Evolutionary conservation across 177 flowering plant genomes (phyloP), one percentile per base, ranked within the genome.

Genomic region (Telopea speciosissima): DNA sequence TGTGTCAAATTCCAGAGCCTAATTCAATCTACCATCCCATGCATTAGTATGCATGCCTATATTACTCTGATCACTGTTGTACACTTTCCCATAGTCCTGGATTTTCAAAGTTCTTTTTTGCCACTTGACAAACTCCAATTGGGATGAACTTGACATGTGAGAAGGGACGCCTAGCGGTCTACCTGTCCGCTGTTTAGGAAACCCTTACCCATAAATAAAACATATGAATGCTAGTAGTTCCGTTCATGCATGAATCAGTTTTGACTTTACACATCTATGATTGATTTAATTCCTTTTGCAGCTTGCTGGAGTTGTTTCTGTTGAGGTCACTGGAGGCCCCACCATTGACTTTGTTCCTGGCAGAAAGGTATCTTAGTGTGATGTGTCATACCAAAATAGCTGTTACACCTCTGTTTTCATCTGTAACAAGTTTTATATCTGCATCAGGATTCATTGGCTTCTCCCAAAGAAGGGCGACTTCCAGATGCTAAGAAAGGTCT

Each of bases 281-380:
- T 12, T 45, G 19, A 12, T 7, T 17, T 3, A 45, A 45, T 45
- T 45, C 19, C 54, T 16, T 45, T 45, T 45, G 72, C 83, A 93
- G 98, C 97, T 93, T 76, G 98, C 98, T 76, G 98, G 98, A 36
- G 88, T 90, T 74, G 94, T 93, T 82, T 93, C 98, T 12, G 98
- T 91, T 49, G 96, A 93, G 83, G 84, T 93, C 45, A 87, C 96
- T 62, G 97, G 98, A 65, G 97, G 97, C 58, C 98, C 97, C 17
- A 82, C 89, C 23, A 84, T 93, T 68, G 84, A 86, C 44, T 93
- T 93, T 82, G 84, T 82, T 81, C 97, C 98, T n/a, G 98, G 98
- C 49, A 89, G 98, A 81, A 87, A 89, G 93, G 98, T 94, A 83
- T 69, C 66, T n/a, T 36, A 63, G 24, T 59, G 24, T 65, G 62